Base-by-base conservation (phyloP, 1,284 basidiomycete genomes). In the Paramarasmius palmivorus region DNA sequence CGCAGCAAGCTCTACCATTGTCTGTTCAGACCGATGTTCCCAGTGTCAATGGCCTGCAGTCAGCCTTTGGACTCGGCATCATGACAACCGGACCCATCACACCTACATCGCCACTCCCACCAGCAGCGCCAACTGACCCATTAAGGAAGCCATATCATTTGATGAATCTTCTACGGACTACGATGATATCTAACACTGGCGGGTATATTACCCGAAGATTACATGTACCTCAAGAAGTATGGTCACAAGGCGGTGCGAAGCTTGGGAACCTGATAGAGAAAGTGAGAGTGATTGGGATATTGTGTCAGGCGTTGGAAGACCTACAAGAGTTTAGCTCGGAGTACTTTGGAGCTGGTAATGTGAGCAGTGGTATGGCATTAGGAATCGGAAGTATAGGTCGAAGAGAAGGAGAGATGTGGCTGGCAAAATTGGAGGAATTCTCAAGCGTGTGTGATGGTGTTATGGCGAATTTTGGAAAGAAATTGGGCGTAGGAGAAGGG, bases 191-290 rank as follows among this genome's bases (percentile, higher is more conserved):
- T n/a, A 77, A 81, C 52, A 82, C 88, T 1, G 95, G 95, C 10
- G 92, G 90, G 12, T 97, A 96, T 67, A 75, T 98, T 53, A 96
- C 93, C 1, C 85, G 86, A 23, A 82, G 87, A 39, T 73, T 99
- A 56, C 95, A 95, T 69, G 87, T 98, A 19, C 91, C 94, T 4
- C 83, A 88, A 44, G 88, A 90, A 58, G 86, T 96, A 9, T 99
- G 96, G 96, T 88, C 88, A 35, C 90, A 92, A 65, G 85, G 86
- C 19, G 92, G 93, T 32, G 89, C 88, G 32, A 95, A 94, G 68
- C 78, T 96, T 42, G 74, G 75, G 12, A 90, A 91, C 61, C 66
- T 95, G 34, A 82, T 87, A 46, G 91, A 93, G 61, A 97, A 97
- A 71, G 83, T 94, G 12, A 82, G 90, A 29, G 89, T 93, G 51